These are phyloP conservation scores for Candida hungchunana DNA, from an alignment of 805 yeast species.

Conservation along the genomic window DNA sequence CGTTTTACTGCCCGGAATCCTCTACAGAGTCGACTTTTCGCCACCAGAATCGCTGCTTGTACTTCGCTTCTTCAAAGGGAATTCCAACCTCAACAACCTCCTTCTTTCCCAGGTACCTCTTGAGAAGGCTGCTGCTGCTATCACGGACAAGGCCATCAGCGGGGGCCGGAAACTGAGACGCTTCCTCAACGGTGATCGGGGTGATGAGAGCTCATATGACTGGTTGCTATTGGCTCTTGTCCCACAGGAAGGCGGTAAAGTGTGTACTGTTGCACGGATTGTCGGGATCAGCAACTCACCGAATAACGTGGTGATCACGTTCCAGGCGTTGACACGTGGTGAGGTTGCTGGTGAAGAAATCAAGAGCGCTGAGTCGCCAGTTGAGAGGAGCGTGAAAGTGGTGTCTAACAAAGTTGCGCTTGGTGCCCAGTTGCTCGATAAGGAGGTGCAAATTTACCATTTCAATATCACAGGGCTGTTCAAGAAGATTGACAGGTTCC, in stretches of 20 bases:
- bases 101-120: slow-evolving; percentile 19
- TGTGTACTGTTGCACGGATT: slow-evolving; percentile 37
- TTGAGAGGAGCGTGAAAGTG: slow-evolving; percentile 14
- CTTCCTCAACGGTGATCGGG: slow-evolving; percentile 20
- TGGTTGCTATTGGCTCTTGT: slow-evolving; percentile 25
- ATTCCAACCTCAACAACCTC: slow-evolving; percentile 20
- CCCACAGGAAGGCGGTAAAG: slow-evolving; percentile 29
- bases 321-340: slow-evolving; percentile 49
- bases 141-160: slow-evolving; percentile 13
- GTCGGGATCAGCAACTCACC: slow-evolving; percentile 42
- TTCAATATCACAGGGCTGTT: slow-evolving; percentile 12
- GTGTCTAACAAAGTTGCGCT: slow-evolving; percentile 19
- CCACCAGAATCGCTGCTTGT: slow-evolving; percentile 44
- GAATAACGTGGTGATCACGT: slow-evolving; percentile 39
- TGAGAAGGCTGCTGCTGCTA: background rate
- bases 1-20: slow-evolving; percentile 58
- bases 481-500: slow-evolving; percentile 33
- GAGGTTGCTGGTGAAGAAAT: slow-evolving; percentile 15
- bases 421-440: slow-evolving; percentile 7
- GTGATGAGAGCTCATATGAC: slow-evolving; percentile 22
- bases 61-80: slow-evolving; percentile 35
- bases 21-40: slow-evolving; percentile 52
- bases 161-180: slow-evolving; percentile 20
- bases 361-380: slow-evolving; percentile 18
- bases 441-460: slow-evolving; percentile 15